A percentile compares a stretch with the other conserved stretches of the same genome.
phyloP scores from a whole-genome alignment of 306 rosid genomes.

The Abrus precatorius region DNA sequence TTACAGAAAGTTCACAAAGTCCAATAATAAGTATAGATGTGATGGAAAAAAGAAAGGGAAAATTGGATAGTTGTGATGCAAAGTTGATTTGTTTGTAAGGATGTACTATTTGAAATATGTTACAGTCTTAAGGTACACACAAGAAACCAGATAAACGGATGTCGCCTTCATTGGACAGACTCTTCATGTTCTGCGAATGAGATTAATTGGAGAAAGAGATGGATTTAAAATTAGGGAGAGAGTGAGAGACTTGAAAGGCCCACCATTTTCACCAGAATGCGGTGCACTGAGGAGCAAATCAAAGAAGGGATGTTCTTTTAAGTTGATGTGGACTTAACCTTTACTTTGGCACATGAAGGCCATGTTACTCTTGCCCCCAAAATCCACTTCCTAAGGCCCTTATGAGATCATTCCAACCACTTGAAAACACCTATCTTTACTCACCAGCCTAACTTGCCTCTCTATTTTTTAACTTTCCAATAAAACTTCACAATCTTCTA shows the following conservation, averaged over 20 bases:
- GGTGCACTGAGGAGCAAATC: conserved; percentile 55
- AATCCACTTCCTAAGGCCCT: conserved; percentile 43
- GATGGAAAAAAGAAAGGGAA: background rate
- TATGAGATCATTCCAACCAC: conserved; percentile 63
- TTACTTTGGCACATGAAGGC: conserved; percentile 84
- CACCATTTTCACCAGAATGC: conserved; percentile 59
- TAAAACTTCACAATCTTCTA: background rate
- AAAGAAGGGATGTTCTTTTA: conserved; percentile 57
- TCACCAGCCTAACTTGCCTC: conserved; percentile 16
- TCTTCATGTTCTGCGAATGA: conserved; percentile 79
- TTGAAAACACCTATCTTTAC: conserved; percentile 46
- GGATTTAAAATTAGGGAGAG: conserved; percentile 43
- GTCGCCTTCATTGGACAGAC: conserved; percentile 47
- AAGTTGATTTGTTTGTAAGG: conserved; percentile 20
- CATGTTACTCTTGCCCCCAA: conserved; percentile 95
- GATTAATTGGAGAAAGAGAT: conserved; percentile 58
- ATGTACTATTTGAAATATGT: background rate
- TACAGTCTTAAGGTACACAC: conserved; percentile 32
- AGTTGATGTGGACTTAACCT: conserved; percentile 72
- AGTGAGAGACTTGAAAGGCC: conserved; percentile 56
- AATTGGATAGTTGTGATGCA: conserved; percentile 4
- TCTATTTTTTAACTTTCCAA: conserved; percentile 9
- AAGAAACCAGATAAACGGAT: conserved; percentile 36
- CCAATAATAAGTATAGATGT: background rate
- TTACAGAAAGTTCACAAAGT: background rate